Conservation (phyloP, 2,329 filamentous ascomycete species). For the Cladosporium sp. region DNA sequence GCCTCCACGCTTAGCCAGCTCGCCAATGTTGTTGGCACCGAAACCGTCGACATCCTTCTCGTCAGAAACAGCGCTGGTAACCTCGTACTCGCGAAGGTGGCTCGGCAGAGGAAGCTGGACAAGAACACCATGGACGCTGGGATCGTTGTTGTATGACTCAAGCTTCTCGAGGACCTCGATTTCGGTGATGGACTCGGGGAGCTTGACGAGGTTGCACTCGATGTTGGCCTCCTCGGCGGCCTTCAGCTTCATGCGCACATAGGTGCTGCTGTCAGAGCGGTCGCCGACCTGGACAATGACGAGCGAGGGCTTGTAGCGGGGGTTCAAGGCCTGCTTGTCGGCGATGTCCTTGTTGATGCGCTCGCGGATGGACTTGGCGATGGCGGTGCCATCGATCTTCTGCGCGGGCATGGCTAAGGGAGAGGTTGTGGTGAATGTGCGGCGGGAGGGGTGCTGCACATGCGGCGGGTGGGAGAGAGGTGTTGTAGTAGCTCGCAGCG, state of each 20-base stretch:
- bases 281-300: constrained; percentile 97
- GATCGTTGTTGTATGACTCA: constrained; percentile 77
- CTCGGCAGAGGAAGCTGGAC: constrained; percentile 88
- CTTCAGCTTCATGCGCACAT: constrained; percentile 99
- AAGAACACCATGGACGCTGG: constrained; percentile 81
- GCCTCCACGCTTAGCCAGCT: constrained; percentile 92
- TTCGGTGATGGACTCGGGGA: constrained; percentile 76
- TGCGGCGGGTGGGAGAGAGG: background rate
- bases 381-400: constrained; percentile 93
- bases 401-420: constrained; percentile 69
- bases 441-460: constrained; percentile 17
- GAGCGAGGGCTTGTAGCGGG: constrained; percentile 81
- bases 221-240: constrained; percentile 94
- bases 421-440: constrained; percentile 49
- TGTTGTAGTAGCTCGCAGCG: background rate
- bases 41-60: constrained; percentile 99
- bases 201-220: constrained; percentile 77
- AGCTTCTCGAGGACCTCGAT: constrained; percentile 82
- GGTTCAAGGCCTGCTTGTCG: constrained; percentile 74
- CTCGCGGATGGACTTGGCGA: constrained; percentile 88
- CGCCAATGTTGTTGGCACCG: constrained; percentile 88
- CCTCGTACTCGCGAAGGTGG: constrained; percentile 81
- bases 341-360: constrained; percentile 74
- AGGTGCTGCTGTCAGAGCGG: constrained; percentile 83
- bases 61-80: constrained; percentile 86